Conservation (phyloP, 495 filamentous ascomycete genomes). For the Saxispiralis lemnorum region DNA sequence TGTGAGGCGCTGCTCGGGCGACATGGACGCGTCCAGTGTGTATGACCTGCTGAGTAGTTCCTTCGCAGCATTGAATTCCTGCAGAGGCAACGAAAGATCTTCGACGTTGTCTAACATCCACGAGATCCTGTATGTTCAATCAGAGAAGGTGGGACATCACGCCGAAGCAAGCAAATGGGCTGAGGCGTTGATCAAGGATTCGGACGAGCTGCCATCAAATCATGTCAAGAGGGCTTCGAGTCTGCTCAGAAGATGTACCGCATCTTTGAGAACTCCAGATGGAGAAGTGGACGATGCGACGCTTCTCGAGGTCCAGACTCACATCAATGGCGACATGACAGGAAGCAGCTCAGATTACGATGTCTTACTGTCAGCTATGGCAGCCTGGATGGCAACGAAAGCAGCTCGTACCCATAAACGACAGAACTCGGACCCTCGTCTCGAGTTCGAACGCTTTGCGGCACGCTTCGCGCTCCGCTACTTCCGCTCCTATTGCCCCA, state of each 20-base stretch:
- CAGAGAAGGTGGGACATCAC: background rate
- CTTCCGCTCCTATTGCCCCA: slow-evolving; percentile 2
- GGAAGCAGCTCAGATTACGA: slow-evolving; percentile 8
- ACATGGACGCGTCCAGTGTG: background rate
- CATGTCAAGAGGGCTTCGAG: background rate
- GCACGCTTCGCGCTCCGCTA: slow-evolving; percentile 11
- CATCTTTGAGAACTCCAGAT: too few species aligned
- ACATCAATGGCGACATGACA: background rate
- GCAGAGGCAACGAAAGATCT: background rate
- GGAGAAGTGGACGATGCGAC: too few species aligned
- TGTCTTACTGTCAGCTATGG: background rate
- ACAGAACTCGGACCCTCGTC: background rate
- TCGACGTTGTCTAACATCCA: background rate
- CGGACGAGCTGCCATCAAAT: background rate
- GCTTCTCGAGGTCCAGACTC: too few species aligned
- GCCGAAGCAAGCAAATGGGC: background rate
- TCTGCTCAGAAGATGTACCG: too few species aligned
- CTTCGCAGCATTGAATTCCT: background rate
- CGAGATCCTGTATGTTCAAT: background rate
- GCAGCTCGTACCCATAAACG: too few species aligned
- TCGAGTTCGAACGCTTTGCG: background rate
- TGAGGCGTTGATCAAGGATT: background rate
- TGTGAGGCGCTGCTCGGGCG: slow-evolving; percentile 26
- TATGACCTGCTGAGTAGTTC: background rate
- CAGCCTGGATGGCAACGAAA: background rate